Percentiles rank a stretch among this genome's conserved stretches.
Conservation (phyloP, 1,139 yeast genomes). For the Saccharomyces hybrid region DNA sequence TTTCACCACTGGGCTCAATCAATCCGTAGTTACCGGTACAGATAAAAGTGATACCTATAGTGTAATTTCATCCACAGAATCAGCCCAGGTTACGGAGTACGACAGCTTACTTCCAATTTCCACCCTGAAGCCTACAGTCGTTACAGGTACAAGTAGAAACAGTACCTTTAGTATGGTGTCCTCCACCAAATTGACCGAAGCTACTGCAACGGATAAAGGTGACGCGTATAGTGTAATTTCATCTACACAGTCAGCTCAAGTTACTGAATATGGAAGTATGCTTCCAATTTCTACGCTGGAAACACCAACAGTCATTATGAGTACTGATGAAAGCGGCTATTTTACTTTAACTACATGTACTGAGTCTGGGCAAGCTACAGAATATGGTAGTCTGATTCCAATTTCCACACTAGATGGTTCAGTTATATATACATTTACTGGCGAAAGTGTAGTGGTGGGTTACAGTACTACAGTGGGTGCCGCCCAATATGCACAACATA, state of each 20-base stretch:
- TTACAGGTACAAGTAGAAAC: background rate
- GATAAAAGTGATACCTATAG: background rate
- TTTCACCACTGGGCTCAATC: background rate
- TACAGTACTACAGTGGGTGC: conserved; percentile 7
- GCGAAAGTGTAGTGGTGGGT: background rate
- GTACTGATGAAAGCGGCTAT: background rate
- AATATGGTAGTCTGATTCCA: conserved; percentile 12
- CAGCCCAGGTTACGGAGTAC: conserved; percentile 11
- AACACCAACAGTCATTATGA: background rate
- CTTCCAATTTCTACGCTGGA: conserved; percentile 9
- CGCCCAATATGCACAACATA: conserved; percentile 11
- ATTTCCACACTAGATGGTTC: conserved; percentile 4
- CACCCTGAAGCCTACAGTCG: conserved; percentile 1
- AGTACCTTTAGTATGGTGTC: background rate
- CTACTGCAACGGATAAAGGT: background rate
- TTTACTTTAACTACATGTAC: conserved; percentile 5
- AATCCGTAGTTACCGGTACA: background rate
- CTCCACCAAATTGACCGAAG: background rate
- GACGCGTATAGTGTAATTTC: conserved; percentile 2
- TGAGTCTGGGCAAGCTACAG: conserved; percentile 10
- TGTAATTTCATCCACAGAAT: conserved; percentile 7
- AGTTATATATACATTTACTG: background rate
- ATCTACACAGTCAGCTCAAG: conserved; percentile 10
- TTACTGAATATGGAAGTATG: conserved; percentile 14
- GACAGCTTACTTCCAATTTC: conserved; percentile 12